Percentiles rank a stretch among this genome's conserved stretches.
Evolutionary conservation across 2,329 filamentous ascomycete species (phyloP).

Genomic region (Sporothrix globosa): DNA sequence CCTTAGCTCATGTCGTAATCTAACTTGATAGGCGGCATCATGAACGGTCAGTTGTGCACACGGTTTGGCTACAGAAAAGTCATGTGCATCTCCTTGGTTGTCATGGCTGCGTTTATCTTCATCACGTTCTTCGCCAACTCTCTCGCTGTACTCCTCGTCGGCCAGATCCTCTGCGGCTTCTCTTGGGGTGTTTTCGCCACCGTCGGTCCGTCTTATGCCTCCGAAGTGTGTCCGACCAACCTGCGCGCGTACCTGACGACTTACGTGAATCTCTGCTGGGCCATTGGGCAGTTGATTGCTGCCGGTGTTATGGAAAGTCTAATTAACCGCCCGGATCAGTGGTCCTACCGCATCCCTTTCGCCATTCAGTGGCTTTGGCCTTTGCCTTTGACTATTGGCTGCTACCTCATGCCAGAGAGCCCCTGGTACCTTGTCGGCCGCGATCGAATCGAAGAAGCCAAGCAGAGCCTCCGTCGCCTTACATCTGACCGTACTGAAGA

Average conservation of each 20-base stretch:
- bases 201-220: slow-evolving; percentile 47
- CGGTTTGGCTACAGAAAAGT: slow-evolving; percentile 49
- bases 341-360: slow-evolving; percentile 47
- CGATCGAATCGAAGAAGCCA: slow-evolving; percentile 46
- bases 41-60: slow-evolving; percentile 54
- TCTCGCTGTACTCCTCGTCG: slow-evolving; percentile 46
- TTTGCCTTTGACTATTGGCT: slow-evolving; percentile 46
- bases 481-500: slow-evolving; percentile 35
- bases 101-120: slow-evolving; percentile 51
- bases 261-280: slow-evolving; percentile 54
- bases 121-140: slow-evolving; percentile 52
- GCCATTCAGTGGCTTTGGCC: slow-evolving; percentile 46
- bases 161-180: slow-evolving; percentile 52
- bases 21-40: slow-evolving; percentile 37
- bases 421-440: slow-evolving; percentile 53
- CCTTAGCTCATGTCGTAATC: neutral
- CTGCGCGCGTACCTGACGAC: slow-evolving; percentile 47
- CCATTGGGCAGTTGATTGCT: slow-evolving; percentile 45
- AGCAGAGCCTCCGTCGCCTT: slow-evolving; percentile 39
- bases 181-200: slow-evolving; percentile 43
- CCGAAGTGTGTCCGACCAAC: slow-evolving; percentile 43
- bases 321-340: slow-evolving; percentile 43
- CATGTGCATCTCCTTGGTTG: slow-evolving; percentile 48
- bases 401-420: slow-evolving; percentile 51
- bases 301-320: slow-evolving; percentile 49